These are phyloP conservation scores for Aspergillus chevalieri DNA, from an alignment of 2,329 filamentous ascomycete species.

Conservation along the genomic window DNA sequence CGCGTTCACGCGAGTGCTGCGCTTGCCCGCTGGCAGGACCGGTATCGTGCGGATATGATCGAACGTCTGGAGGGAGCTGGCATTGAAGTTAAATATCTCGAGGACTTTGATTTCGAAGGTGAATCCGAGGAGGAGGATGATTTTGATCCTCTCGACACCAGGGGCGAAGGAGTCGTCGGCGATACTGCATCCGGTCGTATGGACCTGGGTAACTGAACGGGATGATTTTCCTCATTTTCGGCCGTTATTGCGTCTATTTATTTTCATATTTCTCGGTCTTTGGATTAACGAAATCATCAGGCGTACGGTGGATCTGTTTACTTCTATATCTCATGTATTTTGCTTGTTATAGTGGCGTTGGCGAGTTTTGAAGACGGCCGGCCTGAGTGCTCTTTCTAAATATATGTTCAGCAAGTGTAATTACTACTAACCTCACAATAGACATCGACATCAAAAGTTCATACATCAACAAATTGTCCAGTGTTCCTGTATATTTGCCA, in stretches of 20 bases:
- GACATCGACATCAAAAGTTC: neutral
- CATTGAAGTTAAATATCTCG: slow-evolving; percentile 71
- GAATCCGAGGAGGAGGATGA: slow-evolving; percentile 39
- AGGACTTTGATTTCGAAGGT: slow-evolving; percentile 60
- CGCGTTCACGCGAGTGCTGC: slow-evolving; percentile 86
- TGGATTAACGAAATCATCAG: slow-evolving; percentile 11
- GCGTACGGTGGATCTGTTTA: slow-evolving; percentile 23
- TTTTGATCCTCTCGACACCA: slow-evolving; percentile 19
- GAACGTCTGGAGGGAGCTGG: slow-evolving; percentile 61
- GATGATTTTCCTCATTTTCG: slow-evolving; percentile 1
- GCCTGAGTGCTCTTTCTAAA: slow-evolving; percentile 13
- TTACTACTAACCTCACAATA: slow-evolving; percentile 16
- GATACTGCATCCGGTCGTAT: slow-evolving; percentile 31
- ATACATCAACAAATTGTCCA: neutral
- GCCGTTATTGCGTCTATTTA: neutral
- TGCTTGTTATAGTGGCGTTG: slow-evolving; percentile 24
- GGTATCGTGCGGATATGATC: slow-evolving; percentile 74
- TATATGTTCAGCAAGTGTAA: slow-evolving; percentile 8
- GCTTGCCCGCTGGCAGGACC: slow-evolving; percentile 84
- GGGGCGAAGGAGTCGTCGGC: slow-evolving; percentile 18
- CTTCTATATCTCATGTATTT: slow-evolving; percentile 19
- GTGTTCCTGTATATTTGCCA: no score
- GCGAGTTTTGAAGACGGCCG: slow-evolving; percentile 19
- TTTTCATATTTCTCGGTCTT: neutral
- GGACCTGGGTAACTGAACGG: slow-evolving; percentile 29